Evolutionary conservation across 495 filamentous ascomycete genomes (phyloP), one percentile per base, ranked within the genome.

Genomic region (Penicillium atrosanguineum): DNA sequence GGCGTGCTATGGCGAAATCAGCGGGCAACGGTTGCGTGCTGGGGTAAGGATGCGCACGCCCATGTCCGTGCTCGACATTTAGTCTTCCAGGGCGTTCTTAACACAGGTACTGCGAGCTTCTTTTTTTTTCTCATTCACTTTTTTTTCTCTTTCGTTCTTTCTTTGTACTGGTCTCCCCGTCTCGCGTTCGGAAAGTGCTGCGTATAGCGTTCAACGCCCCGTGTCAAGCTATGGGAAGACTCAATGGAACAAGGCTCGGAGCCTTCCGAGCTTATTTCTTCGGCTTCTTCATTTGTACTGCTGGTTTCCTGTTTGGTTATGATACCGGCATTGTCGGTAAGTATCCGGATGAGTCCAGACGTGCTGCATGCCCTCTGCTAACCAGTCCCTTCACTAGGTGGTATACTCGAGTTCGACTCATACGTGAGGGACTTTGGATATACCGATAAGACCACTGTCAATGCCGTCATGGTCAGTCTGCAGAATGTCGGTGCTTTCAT

Each of bases 401-500:
- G 63, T 14, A 63, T 66, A 21, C 63, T 66, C 18, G 47, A 48
- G 11, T 63, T 66, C 46, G 28, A 55, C 15, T 61, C 63, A 12
- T 66, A 66, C 46, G 28, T 44, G 21, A 29, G 53, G 23, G 63
- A 66, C 46, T 66, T 66, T 14, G 36, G 63, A 25, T 66, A 66
- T 38, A 61, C 48, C 46, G 63, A 66, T 42, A 39, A 61, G 18
- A 66, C 63, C 3, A 66, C 63, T 11, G 63, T 66, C 19, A 57
- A 51, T 34, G 60, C 63, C 29, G 63, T 66, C 21, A 66, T 66
- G 63, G 63, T 66, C 50, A 63, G 60, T 42, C 23, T 66, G 49
- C 63, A 66, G 29, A 66, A 66, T 44, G 63, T 59, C 12, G 63
- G 63, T 36, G 63, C 63, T 14, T 65, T 74, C 40, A 55, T 74